phyloP scores from a whole-genome alignment of 352 stramenopile genomes.

The Globisporangium alternatum region DNA sequence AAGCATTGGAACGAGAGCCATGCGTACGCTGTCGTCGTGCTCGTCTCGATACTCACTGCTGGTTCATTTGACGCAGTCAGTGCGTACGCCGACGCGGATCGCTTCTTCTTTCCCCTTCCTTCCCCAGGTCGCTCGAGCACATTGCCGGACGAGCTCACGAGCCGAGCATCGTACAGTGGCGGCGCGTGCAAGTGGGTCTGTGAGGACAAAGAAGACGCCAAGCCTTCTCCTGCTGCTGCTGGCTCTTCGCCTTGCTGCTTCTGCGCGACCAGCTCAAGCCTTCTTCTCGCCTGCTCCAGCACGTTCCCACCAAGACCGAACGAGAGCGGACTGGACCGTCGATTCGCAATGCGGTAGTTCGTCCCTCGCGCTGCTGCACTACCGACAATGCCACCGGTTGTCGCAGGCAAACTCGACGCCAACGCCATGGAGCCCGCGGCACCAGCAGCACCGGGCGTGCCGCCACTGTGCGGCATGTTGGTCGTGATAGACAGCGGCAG shows the following conservation, averaged over 20 bases:
- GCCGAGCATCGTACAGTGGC: conserved; percentile 2
- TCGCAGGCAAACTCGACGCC: conserved; percentile 6
- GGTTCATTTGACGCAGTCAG: not conserved
- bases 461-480: conserved; percentile 8
- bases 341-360: conserved; percentile 23
- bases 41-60: not conserved
- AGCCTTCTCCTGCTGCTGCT: not conserved
- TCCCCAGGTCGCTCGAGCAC: conserved; percentile 6
- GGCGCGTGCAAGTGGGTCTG: not conserved
- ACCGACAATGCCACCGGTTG: conserved; percentile 7
- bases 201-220: not conserved
- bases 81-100: conserved; percentile 13
- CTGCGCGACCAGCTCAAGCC: conserved; percentile 16
- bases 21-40: conserved; percentile 22
- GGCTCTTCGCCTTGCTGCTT: not conserved
- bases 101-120: conserved; percentile 13
- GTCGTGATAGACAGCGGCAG: conserved; percentile 44
- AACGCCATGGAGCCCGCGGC: not conserved
- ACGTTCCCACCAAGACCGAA: conserved; percentile 52
- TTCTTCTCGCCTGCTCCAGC: conserved; percentile 33
- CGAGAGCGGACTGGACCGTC: conserved; percentile 60
- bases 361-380: not conserved
- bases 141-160: conserved; percentile 16
- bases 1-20: conserved; percentile 88
- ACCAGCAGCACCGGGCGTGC: conserved; percentile 17